Evolutionary conservation across 129 eudicot species (phyloP).

Genomic region (Arctium lappa): DNA sequence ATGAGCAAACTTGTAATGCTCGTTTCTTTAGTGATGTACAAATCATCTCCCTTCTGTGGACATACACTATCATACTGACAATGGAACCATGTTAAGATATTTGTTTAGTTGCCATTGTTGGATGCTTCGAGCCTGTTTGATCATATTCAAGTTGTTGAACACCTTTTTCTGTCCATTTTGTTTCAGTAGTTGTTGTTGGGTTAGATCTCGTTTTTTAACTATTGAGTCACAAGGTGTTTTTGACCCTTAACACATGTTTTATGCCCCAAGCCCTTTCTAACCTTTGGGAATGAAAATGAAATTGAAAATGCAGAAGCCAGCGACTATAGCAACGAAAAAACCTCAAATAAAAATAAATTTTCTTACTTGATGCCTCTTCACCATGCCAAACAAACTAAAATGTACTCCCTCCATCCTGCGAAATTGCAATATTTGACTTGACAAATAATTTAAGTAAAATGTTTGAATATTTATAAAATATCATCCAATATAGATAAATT

Average conservation of each 20-base stretch:
- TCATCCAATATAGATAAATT: neutral
- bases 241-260: neutral
- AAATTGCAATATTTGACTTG: neutral
- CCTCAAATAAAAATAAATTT: neutral
- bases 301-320: neutral
- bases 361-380: neutral
- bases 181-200: neutral
- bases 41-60: neutral
- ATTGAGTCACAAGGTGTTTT: neutral
- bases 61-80: neutral
- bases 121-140: neutral
- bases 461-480: neutral
- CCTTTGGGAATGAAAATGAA: neutral
- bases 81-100: neutral
- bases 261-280: neutral
- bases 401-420: conserved; percentile 1
- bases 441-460: neutral
- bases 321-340: neutral
- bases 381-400: neutral
- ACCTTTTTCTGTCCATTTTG: neutral
- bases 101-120: neutral
- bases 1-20: neutral
- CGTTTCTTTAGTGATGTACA: neutral
- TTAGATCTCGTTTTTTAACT: neutral
- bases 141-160: neutral